These are phyloP conservation scores for Cladosporium phlei DNA, from an alignment of 2,329 filamentous ascomycete genomes.

Conservation along the genomic window DNA sequence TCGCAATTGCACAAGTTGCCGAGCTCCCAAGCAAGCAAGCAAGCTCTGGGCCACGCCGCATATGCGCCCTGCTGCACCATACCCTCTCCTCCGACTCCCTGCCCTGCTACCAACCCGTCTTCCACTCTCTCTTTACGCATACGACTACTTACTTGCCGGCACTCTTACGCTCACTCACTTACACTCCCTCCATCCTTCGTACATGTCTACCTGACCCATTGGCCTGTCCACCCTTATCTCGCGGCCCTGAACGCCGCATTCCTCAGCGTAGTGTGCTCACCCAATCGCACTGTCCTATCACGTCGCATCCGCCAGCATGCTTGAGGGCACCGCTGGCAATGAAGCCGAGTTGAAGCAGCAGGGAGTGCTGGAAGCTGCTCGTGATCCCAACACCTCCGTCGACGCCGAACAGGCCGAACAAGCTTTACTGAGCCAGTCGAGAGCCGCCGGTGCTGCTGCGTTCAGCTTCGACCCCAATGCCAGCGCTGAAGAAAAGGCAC, in stretches of 20 bases:
- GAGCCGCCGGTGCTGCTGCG: conserved; percentile 71
- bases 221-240: not conserved
- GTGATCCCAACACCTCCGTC: conserved; percentile 63
- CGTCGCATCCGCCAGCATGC: conserved; percentile 14
- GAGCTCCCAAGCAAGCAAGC: no score
- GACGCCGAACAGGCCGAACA: conserved; percentile 67
- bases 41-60: no score
- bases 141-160: no score
- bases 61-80: no score
- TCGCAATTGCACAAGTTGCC: no score
- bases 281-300: conserved; percentile 7
- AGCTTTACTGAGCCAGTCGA: conserved; percentile 70
- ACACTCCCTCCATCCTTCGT: no score
- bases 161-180: not conserved
- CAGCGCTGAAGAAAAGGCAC: conserved; percentile 74
- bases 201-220: conserved; percentile 3
- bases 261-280: not conserved
- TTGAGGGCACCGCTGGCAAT: conserved; percentile 20
- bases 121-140: not conserved
- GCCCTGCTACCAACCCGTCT: not conserved
- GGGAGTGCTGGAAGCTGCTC: conserved; percentile 71
- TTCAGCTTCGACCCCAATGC: conserved; percentile 87
- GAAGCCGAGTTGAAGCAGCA: conserved; percentile 70
- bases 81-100: not conserved
- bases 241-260: not conserved